Conservation (phyloP, 768 basidiomycete genomes). For the Collybiopsis luxurians region DNA sequence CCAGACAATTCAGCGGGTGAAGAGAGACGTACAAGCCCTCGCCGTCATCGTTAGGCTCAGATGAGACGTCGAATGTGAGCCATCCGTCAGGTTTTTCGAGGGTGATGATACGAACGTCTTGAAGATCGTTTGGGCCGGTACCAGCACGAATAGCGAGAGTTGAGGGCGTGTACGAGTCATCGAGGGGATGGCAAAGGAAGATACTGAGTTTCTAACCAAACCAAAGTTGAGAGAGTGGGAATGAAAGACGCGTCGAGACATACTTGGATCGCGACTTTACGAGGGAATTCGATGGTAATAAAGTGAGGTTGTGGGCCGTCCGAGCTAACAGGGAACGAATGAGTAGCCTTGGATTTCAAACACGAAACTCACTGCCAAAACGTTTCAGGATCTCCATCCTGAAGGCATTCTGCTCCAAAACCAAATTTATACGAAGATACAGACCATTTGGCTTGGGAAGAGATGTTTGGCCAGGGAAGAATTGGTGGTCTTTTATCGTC, state of each 20-base stretch:
- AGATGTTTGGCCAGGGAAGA: slow-evolving; percentile 81
- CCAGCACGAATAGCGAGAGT: slow-evolving; percentile 90
- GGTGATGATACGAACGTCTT: slow-evolving; percentile 84
- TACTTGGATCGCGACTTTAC: slow-evolving; percentile 87
- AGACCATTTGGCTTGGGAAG: slow-evolving; percentile 88
- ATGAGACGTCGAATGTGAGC: slow-evolving; percentile 83
- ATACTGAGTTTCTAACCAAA: slow-evolving; percentile 77
- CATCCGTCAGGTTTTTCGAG: slow-evolving; percentile 93
- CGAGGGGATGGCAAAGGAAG: slow-evolving; percentile 73
- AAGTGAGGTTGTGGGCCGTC: slow-evolving; percentile 98
- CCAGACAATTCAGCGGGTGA: slow-evolving; percentile 1
- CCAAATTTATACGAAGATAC: slow-evolving; percentile 97
- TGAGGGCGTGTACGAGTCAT: slow-evolving; percentile 97
- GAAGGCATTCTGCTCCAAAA: slow-evolving; percentile 89
- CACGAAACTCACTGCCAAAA: slow-evolving; percentile 89
- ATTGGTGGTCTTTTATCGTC: slow-evolving; percentile 42
- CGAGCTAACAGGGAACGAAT: slow-evolving; percentile 43
- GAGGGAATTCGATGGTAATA: slow-evolving; percentile 90
- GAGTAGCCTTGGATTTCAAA: not conserved
- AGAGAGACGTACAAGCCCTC: slow-evolving; percentile 66
- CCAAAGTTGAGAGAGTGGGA: not conserved
- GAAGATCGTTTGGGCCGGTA: slow-evolving; percentile 86
- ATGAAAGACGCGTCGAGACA: slow-evolving; percentile 7
- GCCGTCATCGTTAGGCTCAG: slow-evolving; percentile 75
- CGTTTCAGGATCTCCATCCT: slow-evolving; percentile 85